Evolutionary conservation across 1,139 yeast genomes (phyloP).

Genomic region (Scheffersomyces quercinus): DNA sequence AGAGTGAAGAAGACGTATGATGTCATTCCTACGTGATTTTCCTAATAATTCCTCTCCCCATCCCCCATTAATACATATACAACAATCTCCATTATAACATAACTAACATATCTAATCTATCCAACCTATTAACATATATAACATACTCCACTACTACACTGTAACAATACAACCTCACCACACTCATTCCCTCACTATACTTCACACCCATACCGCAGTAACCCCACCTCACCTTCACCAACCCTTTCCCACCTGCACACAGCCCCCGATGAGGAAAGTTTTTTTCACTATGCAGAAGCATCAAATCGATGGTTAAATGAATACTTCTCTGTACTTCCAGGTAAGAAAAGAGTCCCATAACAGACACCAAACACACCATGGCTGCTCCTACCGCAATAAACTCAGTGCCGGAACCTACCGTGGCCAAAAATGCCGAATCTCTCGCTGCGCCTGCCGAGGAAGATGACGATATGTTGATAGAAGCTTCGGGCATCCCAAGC

Average conservation of each 20-base stretch:
- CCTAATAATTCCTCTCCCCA: no score
- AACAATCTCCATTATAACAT: no score
- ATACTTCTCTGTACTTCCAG: background rate
- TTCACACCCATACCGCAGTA: no score
- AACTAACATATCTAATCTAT: no score
- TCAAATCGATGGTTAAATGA: background rate
- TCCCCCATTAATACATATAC: no score
- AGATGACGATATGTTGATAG: constrained; percentile 73
- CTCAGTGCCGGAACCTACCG: constrained; percentile 4
- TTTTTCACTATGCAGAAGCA: constrained; percentile 5
- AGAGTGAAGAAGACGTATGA: no score
- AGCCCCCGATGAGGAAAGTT: constrained; percentile 7
- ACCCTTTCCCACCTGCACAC: background rate
- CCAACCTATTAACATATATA: no score
- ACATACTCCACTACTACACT: no score
- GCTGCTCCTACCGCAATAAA: constrained; percentile 74
- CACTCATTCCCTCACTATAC: no score
- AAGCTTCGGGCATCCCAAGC: constrained; percentile 46
- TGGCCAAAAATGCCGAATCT: constrained; percentile 6
- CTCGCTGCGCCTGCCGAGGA: constrained; percentile 18
- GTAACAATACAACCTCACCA: no score
- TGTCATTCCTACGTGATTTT: no score
- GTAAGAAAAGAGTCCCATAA: background rate
- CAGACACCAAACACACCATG: constrained; percentile 34
- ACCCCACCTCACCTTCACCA: background rate